Evolutionary conservation across 2,329 filamentous ascomycete genomes (phyloP).

Genomic region (Neonectria ditissima): DNA sequence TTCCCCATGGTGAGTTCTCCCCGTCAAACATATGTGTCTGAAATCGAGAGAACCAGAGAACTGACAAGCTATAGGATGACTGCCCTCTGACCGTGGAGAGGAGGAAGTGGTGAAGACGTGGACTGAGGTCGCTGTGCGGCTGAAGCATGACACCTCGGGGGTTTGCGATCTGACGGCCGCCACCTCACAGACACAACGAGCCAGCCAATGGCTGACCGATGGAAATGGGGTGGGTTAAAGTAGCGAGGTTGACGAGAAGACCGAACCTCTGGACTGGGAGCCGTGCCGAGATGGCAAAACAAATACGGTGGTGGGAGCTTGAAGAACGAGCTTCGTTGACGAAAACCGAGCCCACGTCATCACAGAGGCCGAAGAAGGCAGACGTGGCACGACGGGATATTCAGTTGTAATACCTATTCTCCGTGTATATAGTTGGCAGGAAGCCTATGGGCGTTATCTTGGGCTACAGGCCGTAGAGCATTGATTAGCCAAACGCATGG

Average conservation of each 20-base stretch:
- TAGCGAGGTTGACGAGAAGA: background rate
- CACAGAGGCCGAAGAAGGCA: background rate
- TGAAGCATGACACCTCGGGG: constrained; percentile 20
- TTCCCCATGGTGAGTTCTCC: constrained; percentile 86
- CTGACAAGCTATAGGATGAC: constrained; percentile 72
- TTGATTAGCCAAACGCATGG: constrained; percentile 34
- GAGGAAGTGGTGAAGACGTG: constrained; percentile 58
- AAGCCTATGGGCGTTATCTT: constrained; percentile 33
- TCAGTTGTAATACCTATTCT: constrained; percentile 47
- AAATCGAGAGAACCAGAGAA: constrained; percentile 3
- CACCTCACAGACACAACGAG: constrained; percentile 1
- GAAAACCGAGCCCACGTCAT: constrained; percentile 6
- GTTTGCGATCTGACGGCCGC: constrained; percentile 16
- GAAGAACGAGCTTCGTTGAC: constrained; percentile 13
- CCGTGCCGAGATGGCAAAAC: background rate
- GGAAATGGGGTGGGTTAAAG: background rate
- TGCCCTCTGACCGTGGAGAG: constrained; percentile 80
- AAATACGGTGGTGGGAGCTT: constrained; percentile 1
- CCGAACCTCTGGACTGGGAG: constrained; percentile 5
- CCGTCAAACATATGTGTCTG: background rate
- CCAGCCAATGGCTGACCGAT: background rate
- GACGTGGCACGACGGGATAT: constrained; percentile 32
- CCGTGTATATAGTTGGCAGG: constrained; percentile 43
- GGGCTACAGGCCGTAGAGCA: constrained; percentile 37
- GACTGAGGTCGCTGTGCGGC: constrained; percentile 17